Evolutionary conservation across 2,329 filamentous ascomycete genomes (phyloP).

Genomic region (Hymenoscyphus infarciens): DNA sequence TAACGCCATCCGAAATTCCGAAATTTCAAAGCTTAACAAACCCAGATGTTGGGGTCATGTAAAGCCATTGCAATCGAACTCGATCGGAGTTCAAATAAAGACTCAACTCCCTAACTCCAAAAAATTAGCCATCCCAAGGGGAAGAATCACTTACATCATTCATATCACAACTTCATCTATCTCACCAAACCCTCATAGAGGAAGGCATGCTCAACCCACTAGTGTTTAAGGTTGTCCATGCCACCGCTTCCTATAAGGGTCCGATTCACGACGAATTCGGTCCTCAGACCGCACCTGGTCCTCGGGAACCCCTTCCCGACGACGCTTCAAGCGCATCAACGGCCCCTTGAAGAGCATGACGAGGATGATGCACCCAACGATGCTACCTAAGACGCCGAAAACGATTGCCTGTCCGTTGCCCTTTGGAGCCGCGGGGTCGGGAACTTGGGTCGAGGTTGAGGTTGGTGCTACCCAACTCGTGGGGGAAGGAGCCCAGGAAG

Average conservation of each 20-base stretch:
- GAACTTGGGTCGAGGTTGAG: too few relatives aligned
- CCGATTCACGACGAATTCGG: too few relatives aligned
- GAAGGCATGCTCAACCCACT: neutral
- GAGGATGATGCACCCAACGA: too few relatives aligned
- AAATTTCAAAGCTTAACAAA: neutral
- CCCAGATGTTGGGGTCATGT: neutral
- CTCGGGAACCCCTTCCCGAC: too few relatives aligned
- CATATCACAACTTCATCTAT: too few relatives aligned
- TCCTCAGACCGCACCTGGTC: too few relatives aligned
- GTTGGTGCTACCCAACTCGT: too few relatives aligned
- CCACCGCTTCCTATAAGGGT: neutral
- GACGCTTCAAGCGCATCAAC: too few relatives aligned
- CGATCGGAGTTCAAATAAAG: neutral
- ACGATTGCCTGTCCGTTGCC: too few relatives aligned
- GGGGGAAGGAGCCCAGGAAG: neutral
- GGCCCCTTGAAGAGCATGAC: too few relatives aligned
- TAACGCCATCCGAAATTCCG: neutral
- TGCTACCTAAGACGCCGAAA: too few relatives aligned
- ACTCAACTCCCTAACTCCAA: neutral
- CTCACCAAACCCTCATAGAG: neutral
- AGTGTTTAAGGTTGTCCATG: neutral
- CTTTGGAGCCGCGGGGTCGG: too few relatives aligned
- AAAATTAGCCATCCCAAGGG: neutral
- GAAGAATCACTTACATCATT: neutral
- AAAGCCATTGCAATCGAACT: neutral